Base-by-base conservation (phyloP, 371 early-diverging fungal genomes). In the Mucor saturninus region DNA sequence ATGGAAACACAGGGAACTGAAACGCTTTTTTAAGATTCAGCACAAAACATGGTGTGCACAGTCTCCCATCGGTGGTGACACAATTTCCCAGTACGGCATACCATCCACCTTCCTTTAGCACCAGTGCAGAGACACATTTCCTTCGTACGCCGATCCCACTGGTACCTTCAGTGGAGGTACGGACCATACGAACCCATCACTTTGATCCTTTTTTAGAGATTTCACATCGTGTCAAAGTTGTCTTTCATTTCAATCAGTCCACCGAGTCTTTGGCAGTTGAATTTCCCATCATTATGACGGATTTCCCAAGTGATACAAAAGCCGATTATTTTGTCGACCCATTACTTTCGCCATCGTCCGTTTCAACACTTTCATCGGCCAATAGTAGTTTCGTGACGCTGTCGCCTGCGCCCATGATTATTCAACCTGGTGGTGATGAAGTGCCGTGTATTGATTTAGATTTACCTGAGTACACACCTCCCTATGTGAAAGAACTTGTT, bases 401-500 rank as follows among this genome's bases (percentile, higher is more conserved):
- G 40, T 35, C 32, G 2, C 42, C 43, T 14, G 56, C 43, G 1
- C 21, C 21, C 21, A 21, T 9, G 28, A 29, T 13, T 49, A 46
- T 63, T 9, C 65, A 64, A 26, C 59, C 65, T 46, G 65, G 59
- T n/a, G 79, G 79, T 8, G 79, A 79, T 53, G 79, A 79, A 42
- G 72, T 70, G 4, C 61, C 69, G 2, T 58, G 59, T 55, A 64
- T 74, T 8, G 79, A 79, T 57, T 57, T 79, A 2, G 79, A 75
- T 43, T 50, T 79, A 37, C 79, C 79, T 6, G 79, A 79, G 58
- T 79, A 79, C 37, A 77, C 75, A 6, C 78, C 78, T 9, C 74
- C 65, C 7, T 77, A 77, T 15, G 68, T 68, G 39, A 46, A 49
- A 21, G 21, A 46, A 7, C 8, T 46, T 8, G 26, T 46, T 21